These are phyloP conservation scores for Sporobolus alterniflorus DNA, from an alignment of 202 grass and related monocot genomes.

Conservation along the genomic window DNA sequence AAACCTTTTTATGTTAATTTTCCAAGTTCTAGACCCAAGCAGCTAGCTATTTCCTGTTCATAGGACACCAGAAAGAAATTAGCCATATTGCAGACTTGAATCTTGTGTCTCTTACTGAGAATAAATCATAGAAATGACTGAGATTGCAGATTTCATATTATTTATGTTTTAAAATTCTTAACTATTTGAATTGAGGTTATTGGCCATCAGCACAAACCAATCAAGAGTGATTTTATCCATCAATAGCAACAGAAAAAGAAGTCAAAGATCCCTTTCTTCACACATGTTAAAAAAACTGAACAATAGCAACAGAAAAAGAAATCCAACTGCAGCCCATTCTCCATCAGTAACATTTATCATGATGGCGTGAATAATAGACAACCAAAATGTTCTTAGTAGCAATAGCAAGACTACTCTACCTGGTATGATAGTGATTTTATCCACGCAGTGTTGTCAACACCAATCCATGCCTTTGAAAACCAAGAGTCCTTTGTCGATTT, in stretches of 20 bases:
- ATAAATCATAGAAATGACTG: neutral
- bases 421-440: slow-evolving; percentile 89
- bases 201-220: no score
- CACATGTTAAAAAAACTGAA: neutral
- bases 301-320: slow-evolving; percentile 7
- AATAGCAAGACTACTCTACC: slow-evolving; percentile 39
- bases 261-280: no score
- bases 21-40: slow-evolving; percentile 95
- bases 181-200: no score
- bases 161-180: neutral
- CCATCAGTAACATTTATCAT: neutral
- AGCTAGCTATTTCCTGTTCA: slow-evolving; percentile 92
- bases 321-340: slow-evolving; percentile 4
- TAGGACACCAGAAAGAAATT: slow-evolving; percentile 23
- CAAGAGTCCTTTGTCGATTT: slow-evolving; percentile 62
- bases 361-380: neutral
- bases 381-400: neutral
- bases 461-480: slow-evolving; percentile 84
- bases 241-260: no score
- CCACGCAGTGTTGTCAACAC: slow-evolving; percentile 91
- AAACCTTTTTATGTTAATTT: slow-evolving; percentile 93
- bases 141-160: neutral
- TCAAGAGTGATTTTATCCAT: no score
- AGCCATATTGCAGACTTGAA: neutral
- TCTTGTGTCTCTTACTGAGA: no score